Evolutionary conservation across 257 asterid genomes (phyloP).

Genomic region (Phtheirospermum japonicum): DNA sequence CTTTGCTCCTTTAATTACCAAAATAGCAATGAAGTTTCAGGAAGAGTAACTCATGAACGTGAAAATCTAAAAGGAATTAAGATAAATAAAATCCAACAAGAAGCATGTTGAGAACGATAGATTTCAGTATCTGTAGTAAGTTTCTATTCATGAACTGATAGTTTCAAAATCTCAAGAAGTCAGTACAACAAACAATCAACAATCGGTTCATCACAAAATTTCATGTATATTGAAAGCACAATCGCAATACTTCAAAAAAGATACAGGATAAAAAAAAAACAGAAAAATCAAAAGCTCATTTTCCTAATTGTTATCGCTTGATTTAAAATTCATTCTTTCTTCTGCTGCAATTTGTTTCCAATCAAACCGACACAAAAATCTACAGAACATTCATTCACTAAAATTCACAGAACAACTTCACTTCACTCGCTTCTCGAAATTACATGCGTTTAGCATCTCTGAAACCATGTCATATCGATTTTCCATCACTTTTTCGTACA

Average conservation of each 20-base stretch:
- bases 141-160: background rate
- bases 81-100: no score
- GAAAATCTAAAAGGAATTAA: background rate
- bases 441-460: no score
- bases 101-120: background rate
- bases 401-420: no score
- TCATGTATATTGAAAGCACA: background rate
- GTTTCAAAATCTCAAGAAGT: background rate
- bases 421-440: no score
- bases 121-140: background rate
- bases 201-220: background rate
- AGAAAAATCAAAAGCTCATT: background rate
- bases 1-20: background rate
- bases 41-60: background rate
- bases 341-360: background rate
- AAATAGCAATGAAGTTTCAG: no score
- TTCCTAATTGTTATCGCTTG: background rate
- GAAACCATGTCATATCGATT: no score
- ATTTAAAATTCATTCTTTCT: background rate
- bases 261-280: background rate
- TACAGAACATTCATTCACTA: background rate
- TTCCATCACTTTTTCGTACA: no score
- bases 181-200: background rate
- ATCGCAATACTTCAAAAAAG: background rate
- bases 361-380: background rate